Evolutionary conservation across 2,329 filamentous ascomycete species (phyloP), one percentile per base, ranked within the genome.

Genomic region (Paecilomyces sp.): DNA sequence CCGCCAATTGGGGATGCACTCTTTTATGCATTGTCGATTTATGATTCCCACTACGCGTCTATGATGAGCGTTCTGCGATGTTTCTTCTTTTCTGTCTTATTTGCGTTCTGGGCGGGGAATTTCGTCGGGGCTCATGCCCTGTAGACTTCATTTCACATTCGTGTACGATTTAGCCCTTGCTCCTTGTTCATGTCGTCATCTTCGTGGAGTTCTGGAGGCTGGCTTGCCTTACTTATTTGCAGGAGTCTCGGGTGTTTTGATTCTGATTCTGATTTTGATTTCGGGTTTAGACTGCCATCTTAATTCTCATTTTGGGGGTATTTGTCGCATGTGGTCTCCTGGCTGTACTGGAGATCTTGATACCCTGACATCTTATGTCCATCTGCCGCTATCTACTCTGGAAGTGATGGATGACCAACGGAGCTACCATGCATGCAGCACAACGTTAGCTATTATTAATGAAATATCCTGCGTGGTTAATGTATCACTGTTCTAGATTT

Each of bases 161-260:
- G n/a, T 53, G 51, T 57, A 54, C 52, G 58, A 55, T 47, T 54
- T 47, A 54, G 56, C 56, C 36, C 22, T 57, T 57, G 22, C 36
- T 36, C 34, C 8, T 54, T 34, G 50, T 60, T 52, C 56, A 11
- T 60, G 51, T 55, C 34, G 36, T 30, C 51, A 53, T 53, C 51
- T 56, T 47, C 47, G 41, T 53, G 59, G 59, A 58, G 59, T 60
- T 58, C 33, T 22, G 51, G 36, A 41, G 22, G 36, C 34, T 25
- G 50, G 57, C 24, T 24, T 22, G 36, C 34, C 30, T 58, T 18
- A 28, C 22, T 33, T 33, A 54, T 55, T 47, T 30, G 24, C 15
- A 12, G 11, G 33, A 36, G 51, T 55, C 30, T 54, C 15, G 31
- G 41, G 15, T 33, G 8, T 47, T 18, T 11, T 22, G 25, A 28